phyloP scores from a whole-genome alignment of 768 basidiomycete genomes.

The Tricholomella constricta region DNA sequence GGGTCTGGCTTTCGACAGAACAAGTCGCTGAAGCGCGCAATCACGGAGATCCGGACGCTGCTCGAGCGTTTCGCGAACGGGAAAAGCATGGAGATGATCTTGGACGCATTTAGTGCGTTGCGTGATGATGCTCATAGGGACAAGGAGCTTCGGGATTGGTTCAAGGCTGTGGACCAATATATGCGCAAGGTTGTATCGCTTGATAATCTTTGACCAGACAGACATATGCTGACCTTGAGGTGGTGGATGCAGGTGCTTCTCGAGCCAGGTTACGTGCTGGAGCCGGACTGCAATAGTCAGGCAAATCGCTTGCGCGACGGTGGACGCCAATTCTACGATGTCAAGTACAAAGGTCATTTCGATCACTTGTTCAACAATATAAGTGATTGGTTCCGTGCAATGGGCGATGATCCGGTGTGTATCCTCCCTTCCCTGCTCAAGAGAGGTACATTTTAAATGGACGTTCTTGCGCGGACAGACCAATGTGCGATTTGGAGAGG shows the following conservation, averaged over 20 bases:
- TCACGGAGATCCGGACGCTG: constrained; percentile 69
- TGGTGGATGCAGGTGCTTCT: constrained; percentile 54
- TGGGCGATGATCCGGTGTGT: constrained; percentile 76
- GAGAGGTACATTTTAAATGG: too few relatives aligned
- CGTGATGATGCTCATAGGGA: constrained; percentile 78
- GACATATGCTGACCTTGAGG: background rate
- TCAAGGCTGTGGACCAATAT: constrained; percentile 60
- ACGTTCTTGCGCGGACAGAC: constrained; percentile 24
- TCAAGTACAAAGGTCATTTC: constrained; percentile 67
- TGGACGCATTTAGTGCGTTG: constrained; percentile 70
- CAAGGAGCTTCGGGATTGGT: constrained; percentile 75
- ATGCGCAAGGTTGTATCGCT: constrained; percentile 53
- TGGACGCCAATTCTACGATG: constrained; percentile 79
- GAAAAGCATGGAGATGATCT: constrained; percentile 62
- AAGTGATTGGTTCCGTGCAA: constrained; percentile 79
- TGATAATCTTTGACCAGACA: too few relatives aligned
- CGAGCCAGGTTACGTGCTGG: constrained; percentile 85
- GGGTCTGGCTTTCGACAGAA: constrained; percentile 37
- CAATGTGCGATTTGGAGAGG: constrained; percentile 80
- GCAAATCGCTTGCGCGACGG: constrained; percentile 64
- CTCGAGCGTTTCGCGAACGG: constrained; percentile 91
- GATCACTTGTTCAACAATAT: constrained; percentile 75
- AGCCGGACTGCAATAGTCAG: constrained; percentile 69
- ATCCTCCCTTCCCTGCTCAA: background rate
- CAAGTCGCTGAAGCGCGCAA: constrained; percentile 54